phyloP scores from a whole-genome alignment of 352 stramenopile genomes.

The Pythium brachiatum region DNA sequence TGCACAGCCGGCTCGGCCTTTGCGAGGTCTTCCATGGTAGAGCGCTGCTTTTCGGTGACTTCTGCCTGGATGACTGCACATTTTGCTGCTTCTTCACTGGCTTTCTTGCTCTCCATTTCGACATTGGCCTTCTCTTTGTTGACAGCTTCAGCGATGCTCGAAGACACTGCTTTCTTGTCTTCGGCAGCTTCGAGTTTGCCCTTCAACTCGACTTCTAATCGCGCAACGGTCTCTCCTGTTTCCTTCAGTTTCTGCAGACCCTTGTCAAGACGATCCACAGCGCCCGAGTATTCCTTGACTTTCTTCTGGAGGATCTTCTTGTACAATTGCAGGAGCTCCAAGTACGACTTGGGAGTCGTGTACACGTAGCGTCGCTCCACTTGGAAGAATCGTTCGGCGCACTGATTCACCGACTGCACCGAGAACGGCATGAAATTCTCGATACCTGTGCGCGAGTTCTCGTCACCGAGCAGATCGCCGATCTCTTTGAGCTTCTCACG shows the following conservation, averaged over 20 bases:
- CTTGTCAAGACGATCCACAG: conserved; percentile 91
- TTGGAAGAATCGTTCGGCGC: conserved; percentile 87
- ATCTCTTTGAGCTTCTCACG: conserved; percentile 87
- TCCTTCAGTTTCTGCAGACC: conserved; percentile 92
- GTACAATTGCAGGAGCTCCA: conserved; percentile 94
- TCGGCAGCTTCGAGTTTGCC: conserved; percentile 94
- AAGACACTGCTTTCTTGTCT: conserved; percentile 94
- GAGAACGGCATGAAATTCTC: conserved; percentile 96
- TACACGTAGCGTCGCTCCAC: conserved; percentile 93
- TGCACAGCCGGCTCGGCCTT: conserved; percentile 94
- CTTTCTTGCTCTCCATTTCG: conserved; percentile 93
- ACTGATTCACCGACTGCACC: conserved; percentile 93
- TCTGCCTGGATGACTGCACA: conserved; percentile 94
- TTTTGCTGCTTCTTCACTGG: conserved; percentile 90
- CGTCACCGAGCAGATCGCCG: conserved; percentile 73
- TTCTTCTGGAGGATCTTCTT: conserved; percentile 93
- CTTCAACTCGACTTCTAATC: conserved; percentile 94
- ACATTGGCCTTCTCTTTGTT: conserved; percentile 96
- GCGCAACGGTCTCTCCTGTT: conserved; percentile 90
- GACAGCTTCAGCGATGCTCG: conserved; percentile 93
- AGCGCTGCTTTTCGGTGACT: conserved; percentile 91
- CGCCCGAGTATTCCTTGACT: conserved; percentile 83
- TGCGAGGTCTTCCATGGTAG: conserved; percentile 87
- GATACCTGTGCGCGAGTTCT: conserved; percentile 82
- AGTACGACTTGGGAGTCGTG: conserved; percentile 95